phyloP scores from a whole-genome alignment of 2,329 filamentous ascomycete species.

The Colletotrichum salicis region DNA sequence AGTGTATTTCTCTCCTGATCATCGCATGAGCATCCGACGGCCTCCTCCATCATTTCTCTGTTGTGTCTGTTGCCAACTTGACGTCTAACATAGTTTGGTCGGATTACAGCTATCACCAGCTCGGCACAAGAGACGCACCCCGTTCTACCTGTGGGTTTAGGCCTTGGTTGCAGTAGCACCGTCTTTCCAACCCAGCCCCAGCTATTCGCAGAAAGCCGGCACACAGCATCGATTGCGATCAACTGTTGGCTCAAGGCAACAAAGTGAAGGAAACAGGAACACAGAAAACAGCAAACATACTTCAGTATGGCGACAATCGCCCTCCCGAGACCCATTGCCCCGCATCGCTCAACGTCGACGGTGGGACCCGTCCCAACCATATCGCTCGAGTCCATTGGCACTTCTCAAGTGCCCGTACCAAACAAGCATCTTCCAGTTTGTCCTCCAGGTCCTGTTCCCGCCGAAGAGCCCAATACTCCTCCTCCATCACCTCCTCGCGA shows the following conservation, averaged over 20 bases:
- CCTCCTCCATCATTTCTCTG: neutral
- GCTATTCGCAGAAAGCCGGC: neutral
- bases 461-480: slow-evolving; percentile 68
- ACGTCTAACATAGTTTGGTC: neutral
- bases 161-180: neutral
- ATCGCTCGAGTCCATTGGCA: slow-evolving; percentile 49
- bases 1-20: neutral
- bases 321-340: slow-evolving; percentile 58
- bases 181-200: neutral
- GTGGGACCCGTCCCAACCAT: slow-evolving; percentile 45
- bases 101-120: neutral
- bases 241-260: neutral
- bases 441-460: slow-evolving; percentile 77
- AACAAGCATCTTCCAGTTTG: slow-evolving; percentile 94
- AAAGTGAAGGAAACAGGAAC: neutral
- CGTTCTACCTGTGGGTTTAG: neutral
- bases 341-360: slow-evolving; percentile 56
- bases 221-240: neutral
- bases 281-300: neutral
- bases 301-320: slow-evolving; percentile 66
- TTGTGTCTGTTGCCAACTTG: neutral
- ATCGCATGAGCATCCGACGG: neutral
- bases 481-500: slow-evolving; percentile 67
- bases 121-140: neutral
- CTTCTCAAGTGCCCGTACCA: slow-evolving; percentile 62